phyloP scores from a whole-genome alignment of 176 grass and related monocot species.

The Poa pratensis region DNA sequence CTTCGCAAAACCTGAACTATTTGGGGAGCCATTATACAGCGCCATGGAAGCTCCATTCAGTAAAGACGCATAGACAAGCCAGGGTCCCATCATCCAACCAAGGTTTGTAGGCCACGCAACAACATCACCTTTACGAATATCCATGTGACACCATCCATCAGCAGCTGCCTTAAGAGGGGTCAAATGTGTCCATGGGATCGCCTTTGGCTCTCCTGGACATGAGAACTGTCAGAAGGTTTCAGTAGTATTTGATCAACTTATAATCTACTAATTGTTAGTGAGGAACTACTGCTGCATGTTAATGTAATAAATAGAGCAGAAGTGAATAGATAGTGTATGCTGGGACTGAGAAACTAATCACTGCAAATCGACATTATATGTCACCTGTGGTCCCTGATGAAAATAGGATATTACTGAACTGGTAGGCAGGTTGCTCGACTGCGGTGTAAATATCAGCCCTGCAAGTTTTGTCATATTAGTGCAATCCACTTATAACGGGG shows the following conservation, averaged over 20 bases:
- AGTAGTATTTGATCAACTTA: conserved; percentile 18
- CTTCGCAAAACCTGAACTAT: conserved; percentile 82
- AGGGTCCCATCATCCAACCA: conserved; percentile 99
- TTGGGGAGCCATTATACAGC: conserved; percentile 87
- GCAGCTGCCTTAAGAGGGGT: conserved; percentile 92
- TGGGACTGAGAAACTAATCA: conserved; percentile 8
- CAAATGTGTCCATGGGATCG: conserved; percentile 95
- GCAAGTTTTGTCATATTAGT: conserved; percentile 44
- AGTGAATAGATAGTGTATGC: conserved; percentile 4
- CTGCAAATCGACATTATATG: conserved; percentile 13
- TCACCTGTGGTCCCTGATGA: conserved; percentile 96
- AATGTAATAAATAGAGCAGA: background rate
- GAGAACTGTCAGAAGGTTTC: conserved; percentile 29
- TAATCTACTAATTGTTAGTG: conserved; percentile 1
- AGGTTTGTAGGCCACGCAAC: conserved; percentile 99
- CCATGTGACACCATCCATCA: conserved; percentile 98
- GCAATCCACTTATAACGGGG: conserved; percentile 4
- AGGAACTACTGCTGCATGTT: background rate
- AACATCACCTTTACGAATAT: conserved; percentile 90
- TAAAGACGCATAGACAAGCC: conserved; percentile 96
- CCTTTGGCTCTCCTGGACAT: conserved; percentile 87
- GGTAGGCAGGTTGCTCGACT: conserved; percentile 71
- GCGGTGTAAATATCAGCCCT: conserved; percentile 63
- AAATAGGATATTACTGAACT: conserved; percentile 89
- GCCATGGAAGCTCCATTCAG: conserved; percentile 97